A percentile compares a stretch with the other conserved stretches of the same genome.
These are phyloP conservation scores for Fusarium caatingaense DNA, from an alignment of 2,329 filamentous ascomycete species.

Conservation along the genomic window DNA sequence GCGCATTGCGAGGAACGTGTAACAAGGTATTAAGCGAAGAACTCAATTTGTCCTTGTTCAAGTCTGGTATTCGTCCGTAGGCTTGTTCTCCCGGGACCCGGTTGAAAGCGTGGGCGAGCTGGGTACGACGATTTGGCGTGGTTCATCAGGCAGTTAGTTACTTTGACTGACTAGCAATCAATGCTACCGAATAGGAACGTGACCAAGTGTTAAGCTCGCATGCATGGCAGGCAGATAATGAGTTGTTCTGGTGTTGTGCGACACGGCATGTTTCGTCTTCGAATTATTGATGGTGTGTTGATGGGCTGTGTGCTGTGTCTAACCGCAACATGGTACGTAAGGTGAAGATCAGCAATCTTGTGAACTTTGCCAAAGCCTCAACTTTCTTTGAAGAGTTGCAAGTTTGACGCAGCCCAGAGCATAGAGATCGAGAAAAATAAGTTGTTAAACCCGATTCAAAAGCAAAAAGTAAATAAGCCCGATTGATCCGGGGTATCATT, in stretches of 20 bases:
- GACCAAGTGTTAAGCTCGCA: constrained; percentile 17
- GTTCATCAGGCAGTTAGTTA: constrained; percentile 20
- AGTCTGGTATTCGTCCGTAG: background rate
- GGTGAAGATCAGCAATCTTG: constrained; percentile 22
- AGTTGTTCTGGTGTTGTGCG: constrained; percentile 39
- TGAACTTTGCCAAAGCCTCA: constrained; percentile 10
- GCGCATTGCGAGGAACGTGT: background rate
- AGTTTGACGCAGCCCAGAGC: constrained; percentile 17
- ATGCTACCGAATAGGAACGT: constrained; percentile 6
- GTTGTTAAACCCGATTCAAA: background rate
- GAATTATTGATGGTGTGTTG: constrained; percentile 27
- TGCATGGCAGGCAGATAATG: constrained; percentile 43
- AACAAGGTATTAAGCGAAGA: background rate
- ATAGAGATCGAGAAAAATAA: constrained; percentile 1
- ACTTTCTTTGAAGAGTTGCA: constrained; percentile 3
- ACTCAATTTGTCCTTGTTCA: background rate
- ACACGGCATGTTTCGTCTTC: constrained; percentile 28
- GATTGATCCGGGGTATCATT: constrained; percentile 17
- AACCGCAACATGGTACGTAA: constrained; percentile 31
- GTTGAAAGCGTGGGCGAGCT: background rate
- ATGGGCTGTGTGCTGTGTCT: constrained; percentile 8
- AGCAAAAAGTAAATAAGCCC: background rate
- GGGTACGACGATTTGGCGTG: constrained; percentile 10
- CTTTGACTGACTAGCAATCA: constrained; percentile 9
- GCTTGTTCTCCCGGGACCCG: constrained; percentile 5